These are phyloP conservation scores for Lanzia echinophila DNA, from an alignment of 2,329 filamentous ascomycete species.

Conservation along the genomic window DNA sequence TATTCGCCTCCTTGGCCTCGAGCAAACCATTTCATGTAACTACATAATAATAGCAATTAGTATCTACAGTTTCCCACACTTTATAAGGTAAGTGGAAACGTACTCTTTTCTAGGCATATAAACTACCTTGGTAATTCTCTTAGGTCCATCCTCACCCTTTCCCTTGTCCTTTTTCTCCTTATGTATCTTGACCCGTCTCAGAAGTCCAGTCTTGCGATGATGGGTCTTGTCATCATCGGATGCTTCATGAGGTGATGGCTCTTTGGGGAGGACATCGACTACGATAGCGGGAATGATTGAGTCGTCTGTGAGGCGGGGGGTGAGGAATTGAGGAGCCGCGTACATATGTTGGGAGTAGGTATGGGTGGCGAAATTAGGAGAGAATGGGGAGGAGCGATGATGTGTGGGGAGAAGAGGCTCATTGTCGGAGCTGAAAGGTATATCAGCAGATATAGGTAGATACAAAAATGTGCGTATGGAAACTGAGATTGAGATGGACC, in stretches of 20 bases:
- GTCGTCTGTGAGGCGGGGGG: slow-evolving; percentile 25
- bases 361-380: slow-evolving; percentile 20
- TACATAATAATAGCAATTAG: background rate
- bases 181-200: slow-evolving; percentile 3
- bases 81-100: background rate
- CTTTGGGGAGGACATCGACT: slow-evolving; percentile 14
- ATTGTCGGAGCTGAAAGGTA: slow-evolving; percentile 23
- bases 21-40: slow-evolving; percentile 27
- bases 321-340: slow-evolving; percentile 22
- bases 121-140: slow-evolving; percentile 22
- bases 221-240: background rate
- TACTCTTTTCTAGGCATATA: slow-evolving; percentile 28
- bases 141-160: background rate
- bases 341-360: slow-evolving; percentile 18
- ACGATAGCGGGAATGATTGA: slow-evolving; percentile 29
- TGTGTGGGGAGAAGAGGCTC: slow-evolving; percentile 20
- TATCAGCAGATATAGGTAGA: too few relatives aligned
- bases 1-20: slow-evolving; percentile 24
- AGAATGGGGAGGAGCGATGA: slow-evolving; percentile 10
- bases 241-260: background rate
- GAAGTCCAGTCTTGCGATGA: background rate
- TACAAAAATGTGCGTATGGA: too few relatives aligned
- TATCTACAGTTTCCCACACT: background rate
- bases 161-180: slow-evolving; percentile 14
- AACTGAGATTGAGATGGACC: background rate